phyloP scores from a whole-genome alignment of 768 basidiomycete genomes.

The Termitomyces sp. region DNA sequence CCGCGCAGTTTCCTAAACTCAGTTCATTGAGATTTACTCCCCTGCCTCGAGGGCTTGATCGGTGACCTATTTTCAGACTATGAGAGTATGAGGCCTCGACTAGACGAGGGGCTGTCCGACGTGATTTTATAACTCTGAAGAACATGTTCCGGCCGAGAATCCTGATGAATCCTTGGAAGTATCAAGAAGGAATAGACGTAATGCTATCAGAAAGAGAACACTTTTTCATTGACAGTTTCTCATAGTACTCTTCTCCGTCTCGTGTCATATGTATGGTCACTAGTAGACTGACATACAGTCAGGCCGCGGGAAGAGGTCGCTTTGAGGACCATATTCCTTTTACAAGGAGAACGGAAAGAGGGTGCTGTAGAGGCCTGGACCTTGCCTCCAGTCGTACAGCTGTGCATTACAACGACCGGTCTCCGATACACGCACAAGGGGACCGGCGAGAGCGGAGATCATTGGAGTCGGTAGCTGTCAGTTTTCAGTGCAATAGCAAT shows the following conservation, averaged over 20 bases:
- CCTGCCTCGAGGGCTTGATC: neutral
- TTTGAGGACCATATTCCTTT: neutral
- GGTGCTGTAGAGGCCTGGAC: neutral
- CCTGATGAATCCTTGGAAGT: too few species aligned
- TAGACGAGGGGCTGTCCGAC: too few species aligned
- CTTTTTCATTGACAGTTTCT: neutral
- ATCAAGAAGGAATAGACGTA: neutral
- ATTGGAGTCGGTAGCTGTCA: neutral
- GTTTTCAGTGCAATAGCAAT: neutral
- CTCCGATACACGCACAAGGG: neutral
- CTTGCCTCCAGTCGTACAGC: neutral
- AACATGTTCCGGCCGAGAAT: neutral
- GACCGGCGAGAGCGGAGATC: neutral
- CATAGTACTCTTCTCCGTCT: neutral
- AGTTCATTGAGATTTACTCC: neutral
- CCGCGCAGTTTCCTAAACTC: neutral
- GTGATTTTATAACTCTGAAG: neutral
- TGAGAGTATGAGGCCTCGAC: neutral
- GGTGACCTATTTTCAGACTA: neutral
- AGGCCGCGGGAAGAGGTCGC: neutral
- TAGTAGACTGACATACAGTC: neutral
- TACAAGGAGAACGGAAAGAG: neutral
- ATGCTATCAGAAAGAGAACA: neutral
- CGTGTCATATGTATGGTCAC: neutral
- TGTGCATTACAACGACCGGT: neutral